phyloP scores from a whole-genome alignment of 2,329 filamentous ascomycete species.

The Aspergillus sp. region DNA sequence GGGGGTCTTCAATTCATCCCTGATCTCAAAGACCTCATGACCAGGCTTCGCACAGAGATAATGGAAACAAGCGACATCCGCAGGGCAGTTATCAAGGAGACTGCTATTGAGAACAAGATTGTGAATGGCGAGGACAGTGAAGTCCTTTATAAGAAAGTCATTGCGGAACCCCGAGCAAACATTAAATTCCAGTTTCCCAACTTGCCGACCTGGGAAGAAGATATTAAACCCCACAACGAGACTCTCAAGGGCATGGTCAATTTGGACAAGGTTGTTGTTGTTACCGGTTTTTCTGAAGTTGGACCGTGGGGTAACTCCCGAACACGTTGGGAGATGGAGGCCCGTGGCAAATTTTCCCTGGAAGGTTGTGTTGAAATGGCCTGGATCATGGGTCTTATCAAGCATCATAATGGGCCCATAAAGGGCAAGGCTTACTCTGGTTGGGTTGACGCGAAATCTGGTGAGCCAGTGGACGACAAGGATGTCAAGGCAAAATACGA shows the following conservation, averaged over 20 bases:
- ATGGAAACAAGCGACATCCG: constrained; percentile 94
- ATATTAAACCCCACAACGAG: constrained; percentile 83
- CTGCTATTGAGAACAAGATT: constrained; percentile 92
- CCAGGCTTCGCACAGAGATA: constrained; percentile 86
- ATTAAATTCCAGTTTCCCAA: constrained; percentile 96
- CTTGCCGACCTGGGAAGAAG: constrained; percentile 86
- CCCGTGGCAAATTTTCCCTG: constrained; percentile 91
- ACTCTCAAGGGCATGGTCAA: constrained; percentile 97
- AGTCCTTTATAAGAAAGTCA: constrained; percentile 90
- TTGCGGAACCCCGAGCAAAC: constrained; percentile 90
- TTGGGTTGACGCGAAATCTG: constrained; percentile 91
- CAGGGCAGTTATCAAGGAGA: constrained; percentile 92
- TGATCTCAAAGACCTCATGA: constrained; percentile 93
- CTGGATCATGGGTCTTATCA: constrained; percentile 99
- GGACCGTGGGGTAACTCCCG: constrained; percentile 95
- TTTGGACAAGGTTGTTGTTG: constrained; percentile 94
- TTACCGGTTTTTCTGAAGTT: constrained; percentile 87
- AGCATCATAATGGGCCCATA: constrained; percentile 93
- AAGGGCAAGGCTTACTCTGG: constrained; percentile 97
- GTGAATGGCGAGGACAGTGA: constrained; percentile 93
- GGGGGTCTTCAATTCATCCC: constrained; percentile 97
- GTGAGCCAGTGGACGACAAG: constrained; percentile 95
- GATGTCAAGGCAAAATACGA: constrained; percentile 98
- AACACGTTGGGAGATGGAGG: constrained; percentile 99
- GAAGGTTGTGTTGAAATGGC: constrained; percentile 99